Percentiles rank a stretch among this genome's conserved stretches.
Conservation (phyloP, 495 filamentous ascomycete species). For the Xylaria intraflava region DNA sequence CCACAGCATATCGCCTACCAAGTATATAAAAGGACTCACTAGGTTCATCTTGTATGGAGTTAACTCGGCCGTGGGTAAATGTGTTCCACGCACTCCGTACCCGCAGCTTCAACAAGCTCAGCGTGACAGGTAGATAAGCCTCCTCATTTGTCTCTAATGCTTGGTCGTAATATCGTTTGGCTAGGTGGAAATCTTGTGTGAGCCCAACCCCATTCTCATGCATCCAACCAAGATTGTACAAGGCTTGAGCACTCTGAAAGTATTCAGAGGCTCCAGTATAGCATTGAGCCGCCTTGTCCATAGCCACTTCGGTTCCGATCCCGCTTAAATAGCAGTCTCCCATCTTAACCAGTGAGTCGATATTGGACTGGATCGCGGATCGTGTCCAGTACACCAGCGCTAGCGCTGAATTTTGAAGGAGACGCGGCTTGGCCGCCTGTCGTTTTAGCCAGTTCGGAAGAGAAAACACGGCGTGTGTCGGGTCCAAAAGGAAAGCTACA, state of each 20-base stretch:
- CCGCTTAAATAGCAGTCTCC: slow-evolving; percentile 91
- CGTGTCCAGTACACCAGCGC: slow-evolving; percentile 95
- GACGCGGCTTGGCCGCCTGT: slow-evolving; percentile 32
- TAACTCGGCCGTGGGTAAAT: slow-evolving; percentile 78
- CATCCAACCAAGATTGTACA: slow-evolving; percentile 99
- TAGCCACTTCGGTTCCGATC: slow-evolving; percentile 63
- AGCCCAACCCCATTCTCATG: slow-evolving; percentile 95
- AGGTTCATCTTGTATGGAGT: slow-evolving; percentile 82
- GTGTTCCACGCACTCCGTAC: slow-evolving; percentile 88
- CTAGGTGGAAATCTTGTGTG: slow-evolving; percentile 92
- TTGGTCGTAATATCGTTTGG: slow-evolving; percentile 91
- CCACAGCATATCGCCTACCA: not conserved
- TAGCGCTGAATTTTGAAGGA: slow-evolving; percentile 65
- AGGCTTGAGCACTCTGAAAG: slow-evolving; percentile 84
- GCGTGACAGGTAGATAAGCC: slow-evolving; percentile 87
- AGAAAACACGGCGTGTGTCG: slow-evolving; percentile 53
- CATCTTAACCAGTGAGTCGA: slow-evolving; percentile 95
- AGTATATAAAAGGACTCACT: slow-evolving; percentile 47
- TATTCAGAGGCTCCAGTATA: slow-evolving; percentile 88
- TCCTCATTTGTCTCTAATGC: slow-evolving; percentile 86
- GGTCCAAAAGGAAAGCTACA: slow-evolving; percentile 85
- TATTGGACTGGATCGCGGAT: slow-evolving; percentile 86
- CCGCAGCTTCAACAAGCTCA: slow-evolving; percentile 81
- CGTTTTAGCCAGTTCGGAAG: slow-evolving; percentile 32
- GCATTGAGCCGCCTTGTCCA: slow-evolving; percentile 86